Conservation (phyloP, 495 filamentous ascomycete species). For the Aspergillus funiculosus region DNA sequence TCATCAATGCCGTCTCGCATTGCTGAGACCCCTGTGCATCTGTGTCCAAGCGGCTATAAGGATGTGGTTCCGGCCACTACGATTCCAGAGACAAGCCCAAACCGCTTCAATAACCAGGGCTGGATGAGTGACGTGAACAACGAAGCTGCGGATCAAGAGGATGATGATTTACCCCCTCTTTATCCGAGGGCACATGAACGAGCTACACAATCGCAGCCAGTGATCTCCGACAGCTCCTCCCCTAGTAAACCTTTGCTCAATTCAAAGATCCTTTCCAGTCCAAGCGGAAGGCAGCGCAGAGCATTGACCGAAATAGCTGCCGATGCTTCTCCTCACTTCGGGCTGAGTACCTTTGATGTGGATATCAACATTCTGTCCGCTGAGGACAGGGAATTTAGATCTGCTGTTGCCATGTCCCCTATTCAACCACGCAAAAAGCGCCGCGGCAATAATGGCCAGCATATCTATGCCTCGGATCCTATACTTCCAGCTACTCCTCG, state of each 20-base stretch:
- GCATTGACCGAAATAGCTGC: constrained; percentile 44
- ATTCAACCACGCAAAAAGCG: constrained; percentile 36
- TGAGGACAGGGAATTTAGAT: constrained; percentile 41
- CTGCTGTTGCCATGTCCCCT: constrained; percentile 33
- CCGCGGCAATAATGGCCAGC: constrained; percentile 33
- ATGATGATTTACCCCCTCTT: constrained; percentile 40
- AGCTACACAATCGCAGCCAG: constrained; percentile 22
- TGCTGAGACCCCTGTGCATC: constrained; percentile 37
- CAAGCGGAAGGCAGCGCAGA: constrained; percentile 39
- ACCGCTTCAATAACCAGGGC: constrained; percentile 19
- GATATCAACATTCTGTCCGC: constrained; percentile 38
- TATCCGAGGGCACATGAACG: constrained; percentile 21
- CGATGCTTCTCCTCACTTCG: constrained; percentile 38
- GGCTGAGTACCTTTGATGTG: constrained; percentile 31
- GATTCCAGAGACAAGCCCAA: constrained; percentile 42
- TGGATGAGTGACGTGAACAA: constrained; percentile 28
- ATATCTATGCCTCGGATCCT: constrained; percentile 30
- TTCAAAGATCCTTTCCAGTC: constrained; percentile 36
- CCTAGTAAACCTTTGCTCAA: constrained; percentile 27
- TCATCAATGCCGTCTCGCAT: constrained; percentile 42
- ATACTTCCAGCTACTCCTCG: constrained; percentile 31
- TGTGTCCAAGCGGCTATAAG: constrained; percentile 19
- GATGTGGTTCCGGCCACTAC: constrained; percentile 32
- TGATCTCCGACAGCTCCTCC: constrained; percentile 24
- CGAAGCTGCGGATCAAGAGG: constrained; percentile 32